A percentile compares a stretch with the other conserved stretches of the same genome.
Conservation (phyloP, 1,284 basidiomycete species). For the Anthracocystis setariae region DNA sequence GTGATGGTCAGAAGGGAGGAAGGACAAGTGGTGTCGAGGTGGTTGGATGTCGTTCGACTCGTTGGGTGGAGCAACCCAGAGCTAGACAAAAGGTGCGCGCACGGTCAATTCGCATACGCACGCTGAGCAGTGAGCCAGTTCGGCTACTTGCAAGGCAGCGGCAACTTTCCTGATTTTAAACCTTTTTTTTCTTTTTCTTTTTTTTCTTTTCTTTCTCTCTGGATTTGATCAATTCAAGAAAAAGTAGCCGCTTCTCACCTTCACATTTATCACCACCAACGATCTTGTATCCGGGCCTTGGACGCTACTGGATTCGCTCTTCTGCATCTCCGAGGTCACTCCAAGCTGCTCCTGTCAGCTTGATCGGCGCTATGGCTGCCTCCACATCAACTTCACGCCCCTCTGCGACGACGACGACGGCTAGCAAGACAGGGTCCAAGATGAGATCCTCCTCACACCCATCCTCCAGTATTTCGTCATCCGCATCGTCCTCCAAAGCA, state of each 20-base stretch:
- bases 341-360: too few relatives aligned
- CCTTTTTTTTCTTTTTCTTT: neutral
- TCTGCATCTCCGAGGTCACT: too few relatives aligned
- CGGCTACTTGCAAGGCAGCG: neutral
- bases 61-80: too few relatives aligned
- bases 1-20: constrained; percentile 5
- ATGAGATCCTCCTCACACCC: constrained; percentile 8
- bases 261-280: neutral
- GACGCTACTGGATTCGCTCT: neutral
- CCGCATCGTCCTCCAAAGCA: constrained; percentile 4
- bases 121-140: neutral
- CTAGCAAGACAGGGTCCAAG: constrained; percentile 4
- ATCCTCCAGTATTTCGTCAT: constrained; percentile 7
- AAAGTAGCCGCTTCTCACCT: constrained; percentile 15
- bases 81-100: neutral
- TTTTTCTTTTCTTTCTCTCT: neutral
- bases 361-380: constrained; percentile 16
- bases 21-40: too few relatives aligned
- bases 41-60: constrained; percentile 4
- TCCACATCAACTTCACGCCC: neutral
- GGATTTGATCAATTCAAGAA: too few relatives aligned
- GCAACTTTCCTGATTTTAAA: constrained; percentile 11
- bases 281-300: neutral
- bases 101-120: neutral
- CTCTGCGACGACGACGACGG: neutral